Conservation (phyloP, 2,329 filamentous ascomycete species). For the Paraphaeosphaeria minitans region DNA sequence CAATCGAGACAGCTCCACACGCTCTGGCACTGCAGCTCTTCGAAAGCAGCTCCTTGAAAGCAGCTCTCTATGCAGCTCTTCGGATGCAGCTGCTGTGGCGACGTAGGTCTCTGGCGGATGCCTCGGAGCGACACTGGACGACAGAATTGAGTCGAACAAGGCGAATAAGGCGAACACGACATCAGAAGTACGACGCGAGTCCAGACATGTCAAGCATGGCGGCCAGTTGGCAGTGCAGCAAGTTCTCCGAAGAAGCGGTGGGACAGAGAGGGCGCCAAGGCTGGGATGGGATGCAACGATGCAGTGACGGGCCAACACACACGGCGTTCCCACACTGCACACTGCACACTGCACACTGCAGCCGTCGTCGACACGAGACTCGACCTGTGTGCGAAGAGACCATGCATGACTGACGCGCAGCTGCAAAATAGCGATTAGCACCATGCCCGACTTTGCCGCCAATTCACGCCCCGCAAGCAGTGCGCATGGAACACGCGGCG, state of each 20-base stretch:
- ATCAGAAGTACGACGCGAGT: conserved; percentile 16
- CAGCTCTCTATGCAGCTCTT: conserved; percentile 13
- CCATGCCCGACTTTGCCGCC: conserved; percentile 38
- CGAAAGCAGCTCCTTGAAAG: conserved; percentile 2
- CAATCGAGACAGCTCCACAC: conserved; percentile 17
- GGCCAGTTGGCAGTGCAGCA: conserved; percentile 24
- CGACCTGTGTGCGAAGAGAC: conserved; percentile 38
- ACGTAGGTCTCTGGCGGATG: not conserved
- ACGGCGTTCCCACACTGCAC: conserved; percentile 40
- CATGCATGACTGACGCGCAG: conserved; percentile 45
- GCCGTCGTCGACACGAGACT: conserved; percentile 39
- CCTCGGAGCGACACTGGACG: not conserved
- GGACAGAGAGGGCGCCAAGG: conserved; percentile 32
- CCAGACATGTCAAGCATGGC: conserved; percentile 18
- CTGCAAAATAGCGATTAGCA: conserved; percentile 39
- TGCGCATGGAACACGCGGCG: conserved; percentile 28
- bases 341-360: too few species aligned
- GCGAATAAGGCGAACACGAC: not conserved
- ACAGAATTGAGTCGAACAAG: not conserved
- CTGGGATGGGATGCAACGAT: too few species aligned
- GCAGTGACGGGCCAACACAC: conserved; percentile 34
- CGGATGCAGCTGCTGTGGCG: conserved; percentile 6
- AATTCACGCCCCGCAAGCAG: conserved; percentile 32
- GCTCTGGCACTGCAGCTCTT: conserved; percentile 14
- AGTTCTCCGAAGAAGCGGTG: conserved; percentile 32